These are phyloP conservation scores for Petunia axillaris DNA, from an alignment of 257 asterid species.

Conservation along the genomic window DNA sequence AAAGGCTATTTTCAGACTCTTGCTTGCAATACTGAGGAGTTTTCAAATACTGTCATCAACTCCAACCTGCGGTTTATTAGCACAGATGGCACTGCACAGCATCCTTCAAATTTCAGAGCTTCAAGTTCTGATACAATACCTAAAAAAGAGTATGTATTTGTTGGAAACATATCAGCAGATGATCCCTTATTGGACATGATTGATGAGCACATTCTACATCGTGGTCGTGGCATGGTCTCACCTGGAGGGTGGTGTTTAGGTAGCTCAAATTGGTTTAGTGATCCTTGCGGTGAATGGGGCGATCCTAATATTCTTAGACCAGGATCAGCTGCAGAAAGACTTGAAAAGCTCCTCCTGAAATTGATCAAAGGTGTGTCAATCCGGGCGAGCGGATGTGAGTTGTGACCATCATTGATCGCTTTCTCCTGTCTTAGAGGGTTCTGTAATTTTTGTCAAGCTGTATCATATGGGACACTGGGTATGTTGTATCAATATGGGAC, in stretches of 20 bases:
- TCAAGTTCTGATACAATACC: conserved; percentile 28
- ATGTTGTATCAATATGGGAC: background rate
- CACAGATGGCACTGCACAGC: conserved; percentile 3
- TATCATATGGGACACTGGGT: background rate
- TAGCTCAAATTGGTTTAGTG: conserved; percentile 36
- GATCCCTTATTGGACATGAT: conserved; percentile 42
- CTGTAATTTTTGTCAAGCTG: background rate
- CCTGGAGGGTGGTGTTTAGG: conserved; percentile 60
- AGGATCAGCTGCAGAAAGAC: conserved; percentile 40
- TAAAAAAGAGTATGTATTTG: conserved; percentile 42
- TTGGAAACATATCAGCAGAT: conserved; percentile 33
- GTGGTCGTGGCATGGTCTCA: conserved; percentile 31
- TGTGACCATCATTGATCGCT: conserved; percentile 25
- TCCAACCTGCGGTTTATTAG: conserved; percentile 38
- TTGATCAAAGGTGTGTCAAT: conserved; percentile 26
- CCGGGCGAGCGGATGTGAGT: conserved; percentile 28
- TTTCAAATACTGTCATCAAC: conserved; percentile 41
- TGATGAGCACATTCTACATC: conserved; percentile 41
- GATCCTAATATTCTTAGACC: conserved; percentile 41
- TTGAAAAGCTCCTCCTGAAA: conserved; percentile 39
- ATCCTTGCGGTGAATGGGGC: conserved; percentile 47
- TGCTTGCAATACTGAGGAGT: conserved; percentile 42
- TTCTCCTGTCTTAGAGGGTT: background rate
- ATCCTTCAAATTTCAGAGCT: conserved; percentile 5
- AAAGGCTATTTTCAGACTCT: conserved; percentile 50